These are phyloP conservation scores for Ceratobasidium sp. DNA, from an alignment of 1,284 basidiomycete species.

Conservation along the genomic window DNA sequence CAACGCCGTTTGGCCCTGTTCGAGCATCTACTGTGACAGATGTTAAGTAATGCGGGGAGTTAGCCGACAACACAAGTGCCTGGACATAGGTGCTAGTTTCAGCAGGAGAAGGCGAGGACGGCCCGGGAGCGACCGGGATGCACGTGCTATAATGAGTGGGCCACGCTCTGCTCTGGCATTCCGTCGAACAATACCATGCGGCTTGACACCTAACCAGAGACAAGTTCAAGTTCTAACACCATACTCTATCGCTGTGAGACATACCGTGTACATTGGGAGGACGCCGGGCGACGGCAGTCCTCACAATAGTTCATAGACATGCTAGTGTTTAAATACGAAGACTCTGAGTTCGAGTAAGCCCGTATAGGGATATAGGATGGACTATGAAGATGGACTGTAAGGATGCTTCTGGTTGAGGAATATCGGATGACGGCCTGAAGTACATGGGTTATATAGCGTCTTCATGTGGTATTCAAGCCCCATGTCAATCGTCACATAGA, in stretches of 20 bases:
- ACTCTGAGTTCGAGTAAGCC: background rate
- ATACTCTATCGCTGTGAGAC: background rate
- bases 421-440: background rate
- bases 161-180: slow-evolving; percentile 35
- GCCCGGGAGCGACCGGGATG: background rate
- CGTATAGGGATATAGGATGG: background rate
- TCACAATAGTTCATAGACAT: slow-evolving; percentile 33
- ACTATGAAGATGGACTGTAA: background rate
- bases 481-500: slow-evolving; percentile 6
- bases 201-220: slow-evolving; percentile 7
- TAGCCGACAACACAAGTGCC: slow-evolving; percentile 27
- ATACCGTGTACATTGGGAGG: slow-evolving; percentile 35
- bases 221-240: background rate
- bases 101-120: background rate
- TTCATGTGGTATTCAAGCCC: background rate
- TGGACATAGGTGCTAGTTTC: slow-evolving; percentile 19
- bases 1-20: slow-evolving; percentile 7
- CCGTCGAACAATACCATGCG: slow-evolving; percentile 30
- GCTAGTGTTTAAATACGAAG: background rate
- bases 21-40: slow-evolving; percentile 23
- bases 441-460: background rate
- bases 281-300: slow-evolving; percentile 24
- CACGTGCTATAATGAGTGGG: slow-evolving; percentile 23
- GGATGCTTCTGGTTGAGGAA: background rate
- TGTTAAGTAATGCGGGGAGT: slow-evolving; percentile 26